Percentiles rank a stretch among this genome's conserved stretches.
phyloP scores from a whole-genome alignment of 129 eudicot genomes.

The Glebionis coronaria region DNA sequence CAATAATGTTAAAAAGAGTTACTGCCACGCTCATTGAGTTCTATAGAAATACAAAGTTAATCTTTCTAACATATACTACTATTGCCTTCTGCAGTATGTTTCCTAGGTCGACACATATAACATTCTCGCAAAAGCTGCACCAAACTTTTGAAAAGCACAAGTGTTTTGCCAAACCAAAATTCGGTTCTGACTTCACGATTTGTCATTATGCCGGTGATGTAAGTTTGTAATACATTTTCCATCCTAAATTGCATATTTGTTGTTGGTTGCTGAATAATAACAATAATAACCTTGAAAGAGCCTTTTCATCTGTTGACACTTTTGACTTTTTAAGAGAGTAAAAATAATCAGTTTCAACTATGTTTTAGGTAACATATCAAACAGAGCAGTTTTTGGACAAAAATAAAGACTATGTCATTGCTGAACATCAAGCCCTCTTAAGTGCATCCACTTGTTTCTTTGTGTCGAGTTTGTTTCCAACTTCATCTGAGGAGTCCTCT shows the following conservation, averaged over 20 bases:
- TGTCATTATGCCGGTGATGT: conserved; percentile 96
- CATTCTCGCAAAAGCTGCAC: conserved; percentile 87
- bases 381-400: conserved; percentile 83
- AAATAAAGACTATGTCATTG: conserved; percentile 90
- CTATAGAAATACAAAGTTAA: background rate
- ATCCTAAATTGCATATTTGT: background rate
- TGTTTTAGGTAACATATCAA: conserved; percentile 76
- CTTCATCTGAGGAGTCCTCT: conserved; percentile 69
- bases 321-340: background rate
- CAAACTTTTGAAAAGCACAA: conserved; percentile 69
- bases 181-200: conserved; percentile 83
- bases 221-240: conserved; percentile 30
- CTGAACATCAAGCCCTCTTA: conserved; percentile 84
- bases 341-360: background rate
- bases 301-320: background rate
- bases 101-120: conserved; percentile 89
- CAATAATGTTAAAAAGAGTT: background rate
- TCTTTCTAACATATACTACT: conserved; percentile 2
- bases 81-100: conserved; percentile 63
- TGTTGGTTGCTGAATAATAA: background rate
- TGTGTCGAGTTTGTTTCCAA: conserved; percentile 68
- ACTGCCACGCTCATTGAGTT: conserved; percentile 12
- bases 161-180: conserved; percentile 77
- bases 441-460: conserved; percentile 68
- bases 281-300: background rate